Evolutionary conservation across 2,329 filamentous ascomycete species (phyloP).

Genomic region (Periglandula ipomoeae): DNA sequence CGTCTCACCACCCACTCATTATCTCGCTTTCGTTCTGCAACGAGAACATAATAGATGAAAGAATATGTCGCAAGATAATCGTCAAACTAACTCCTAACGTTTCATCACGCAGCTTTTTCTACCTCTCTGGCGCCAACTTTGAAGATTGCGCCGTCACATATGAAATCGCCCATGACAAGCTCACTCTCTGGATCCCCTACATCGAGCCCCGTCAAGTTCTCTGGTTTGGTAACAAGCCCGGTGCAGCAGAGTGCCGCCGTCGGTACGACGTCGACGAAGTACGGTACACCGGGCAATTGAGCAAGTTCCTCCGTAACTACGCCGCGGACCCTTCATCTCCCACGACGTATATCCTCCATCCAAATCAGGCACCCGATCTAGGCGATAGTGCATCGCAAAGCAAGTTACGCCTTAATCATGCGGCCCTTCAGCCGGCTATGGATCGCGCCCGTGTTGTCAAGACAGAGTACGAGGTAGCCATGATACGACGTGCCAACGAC

Average conservation of each 20-base stretch:
- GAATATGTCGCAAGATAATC: not conserved
- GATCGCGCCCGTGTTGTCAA: slow-evolving; percentile 76
- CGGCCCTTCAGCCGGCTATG: slow-evolving; percentile 58
- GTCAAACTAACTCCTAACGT: not conserved
- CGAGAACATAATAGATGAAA: not conserved
- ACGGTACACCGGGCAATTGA: slow-evolving; percentile 47
- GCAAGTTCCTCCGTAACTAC: slow-evolving; percentile 30
- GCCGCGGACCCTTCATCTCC: slow-evolving; percentile 30
- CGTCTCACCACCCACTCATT: slow-evolving; percentile 14
- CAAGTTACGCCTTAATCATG: slow-evolving; percentile 35
- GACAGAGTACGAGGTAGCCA: slow-evolving; percentile 72
- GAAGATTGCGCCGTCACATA: slow-evolving; percentile 48
- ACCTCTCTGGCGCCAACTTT: slow-evolving; percentile 46
- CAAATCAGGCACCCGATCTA: slow-evolving; percentile 28
- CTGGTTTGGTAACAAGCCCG: slow-evolving; percentile 55
- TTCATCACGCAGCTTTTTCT: slow-evolving; percentile 41
- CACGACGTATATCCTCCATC: slow-evolving; percentile 37
- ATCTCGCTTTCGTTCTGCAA: not conserved
- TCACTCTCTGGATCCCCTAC: slow-evolving; percentile 66
- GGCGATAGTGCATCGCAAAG: not conserved
- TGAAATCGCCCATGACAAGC: slow-evolving; percentile 47
- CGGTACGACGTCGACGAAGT: slow-evolving; percentile 65
- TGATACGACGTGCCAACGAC: slow-evolving; percentile 72
- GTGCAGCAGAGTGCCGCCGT: slow-evolving; percentile 49
- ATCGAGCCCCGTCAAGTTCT: slow-evolving; percentile 52